Evolutionary conservation across 2,329 filamentous ascomycete genomes (phyloP).

Genomic region (Ophiobolus disseminans): DNA sequence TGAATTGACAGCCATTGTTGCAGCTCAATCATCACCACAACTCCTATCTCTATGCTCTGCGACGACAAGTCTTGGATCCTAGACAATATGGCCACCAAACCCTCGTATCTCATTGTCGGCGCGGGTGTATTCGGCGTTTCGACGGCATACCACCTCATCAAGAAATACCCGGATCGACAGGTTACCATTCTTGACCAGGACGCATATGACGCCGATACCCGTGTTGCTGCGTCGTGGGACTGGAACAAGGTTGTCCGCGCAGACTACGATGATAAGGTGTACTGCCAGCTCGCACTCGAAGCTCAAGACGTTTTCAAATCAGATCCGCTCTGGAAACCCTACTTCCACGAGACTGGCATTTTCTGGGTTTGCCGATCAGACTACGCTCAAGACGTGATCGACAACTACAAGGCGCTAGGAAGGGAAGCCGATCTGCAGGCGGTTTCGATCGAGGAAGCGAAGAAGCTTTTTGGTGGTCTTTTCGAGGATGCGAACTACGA

Average conservation of each 20-base stretch:
- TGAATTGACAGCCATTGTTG: slow-evolving; percentile 6
- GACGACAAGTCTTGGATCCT: slow-evolving; percentile 20
- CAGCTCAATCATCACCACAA: slow-evolving; percentile 16
- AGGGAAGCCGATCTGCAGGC: slow-evolving; percentile 55
- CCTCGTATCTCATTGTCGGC: slow-evolving; percentile 46
- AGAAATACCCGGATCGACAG: slow-evolving; percentile 50
- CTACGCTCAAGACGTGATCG: slow-evolving; percentile 58
- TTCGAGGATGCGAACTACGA: slow-evolving; percentile 68
- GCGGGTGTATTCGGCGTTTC: slow-evolving; percentile 49
- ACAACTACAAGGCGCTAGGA: slow-evolving; percentile 59
- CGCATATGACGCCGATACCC: slow-evolving; percentile 40
- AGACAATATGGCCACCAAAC: slow-evolving; percentile 37
- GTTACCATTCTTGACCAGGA: slow-evolving; percentile 52
- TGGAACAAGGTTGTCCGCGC: slow-evolving; percentile 76
- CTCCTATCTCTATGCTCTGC: slow-evolving; percentile 18
- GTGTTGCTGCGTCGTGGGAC: slow-evolving; percentile 70
- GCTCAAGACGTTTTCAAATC: slow-evolving; percentile 67
- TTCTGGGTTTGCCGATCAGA: slow-evolving; percentile 52
- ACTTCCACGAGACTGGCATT: slow-evolving; percentile 61
- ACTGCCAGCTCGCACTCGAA: slow-evolving; percentile 70
- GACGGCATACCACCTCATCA: slow-evolving; percentile 49
- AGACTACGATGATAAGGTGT: slow-evolving; percentile 70
- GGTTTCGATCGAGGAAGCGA: slow-evolving; percentile 58
- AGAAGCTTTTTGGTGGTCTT: slow-evolving; percentile 64
- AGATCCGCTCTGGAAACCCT: slow-evolving; percentile 63